Evolutionary conservation across 1,284 basidiomycete genomes (phyloP).

Genomic region (Puccinia polysora): DNA sequence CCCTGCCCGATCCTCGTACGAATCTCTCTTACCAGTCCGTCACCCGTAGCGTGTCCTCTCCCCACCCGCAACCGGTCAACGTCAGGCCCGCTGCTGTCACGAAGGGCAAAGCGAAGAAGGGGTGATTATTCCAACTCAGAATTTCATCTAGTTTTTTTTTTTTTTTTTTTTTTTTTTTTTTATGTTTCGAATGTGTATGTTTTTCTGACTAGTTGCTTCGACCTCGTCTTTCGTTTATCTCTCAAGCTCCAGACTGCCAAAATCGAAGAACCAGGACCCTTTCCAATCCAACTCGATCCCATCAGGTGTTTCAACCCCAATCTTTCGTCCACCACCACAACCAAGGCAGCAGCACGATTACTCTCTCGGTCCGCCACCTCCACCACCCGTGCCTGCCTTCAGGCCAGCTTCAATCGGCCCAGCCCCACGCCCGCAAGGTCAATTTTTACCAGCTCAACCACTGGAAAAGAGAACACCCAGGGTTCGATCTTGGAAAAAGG

Average conservation of each 20-base stretch:
- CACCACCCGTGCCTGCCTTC: slow-evolving; percentile 41
- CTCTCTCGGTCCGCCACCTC: slow-evolving; percentile 31
- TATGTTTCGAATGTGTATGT: background rate
- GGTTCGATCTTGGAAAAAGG: slow-evolving; percentile 34
- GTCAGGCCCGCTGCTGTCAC: background rate
- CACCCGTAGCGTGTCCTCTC: no score
- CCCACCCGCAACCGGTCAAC: background rate
- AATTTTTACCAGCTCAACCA: slow-evolving; percentile 31
- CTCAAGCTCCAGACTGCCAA: slow-evolving; percentile 11
- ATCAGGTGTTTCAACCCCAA: background rate
- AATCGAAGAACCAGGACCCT: slow-evolving; percentile 15
- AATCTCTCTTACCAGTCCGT: no score
- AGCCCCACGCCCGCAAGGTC: slow-evolving; percentile 10
- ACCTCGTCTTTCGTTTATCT: background rate
- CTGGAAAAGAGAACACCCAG: slow-evolving; percentile 39
- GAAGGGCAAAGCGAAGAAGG: slow-evolving; percentile 7
- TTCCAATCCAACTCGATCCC: slow-evolving; percentile 2
- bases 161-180: no score
- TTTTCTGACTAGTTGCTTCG: background rate
- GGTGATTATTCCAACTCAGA: background rate
- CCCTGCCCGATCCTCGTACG: no score
- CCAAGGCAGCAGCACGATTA: slow-evolving; percentile 27
- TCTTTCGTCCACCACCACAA: slow-evolving; percentile 8
- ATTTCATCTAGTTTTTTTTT: background rate
- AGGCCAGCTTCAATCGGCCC: slow-evolving; percentile 24